Evolutionary conservation across 768 basidiomycete species (phyloP).

Genomic region (Naganishia vishniacii): DNA sequence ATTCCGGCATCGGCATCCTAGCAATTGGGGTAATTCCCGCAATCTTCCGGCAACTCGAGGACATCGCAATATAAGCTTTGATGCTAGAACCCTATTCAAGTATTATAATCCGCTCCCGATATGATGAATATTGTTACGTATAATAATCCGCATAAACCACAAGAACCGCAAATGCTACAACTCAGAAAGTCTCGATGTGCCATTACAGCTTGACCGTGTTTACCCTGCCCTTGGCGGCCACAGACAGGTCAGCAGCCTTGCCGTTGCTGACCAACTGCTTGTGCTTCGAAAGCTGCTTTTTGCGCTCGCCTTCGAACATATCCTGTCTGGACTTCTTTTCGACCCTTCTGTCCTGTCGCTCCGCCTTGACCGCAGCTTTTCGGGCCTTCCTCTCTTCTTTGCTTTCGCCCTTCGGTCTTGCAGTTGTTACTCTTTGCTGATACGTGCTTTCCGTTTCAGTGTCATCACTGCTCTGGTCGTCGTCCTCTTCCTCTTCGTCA

Average conservation of each 20-base stretch:
- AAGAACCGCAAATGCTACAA: slow-evolving; percentile 3
- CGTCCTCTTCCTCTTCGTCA: slow-evolving; percentile 47
- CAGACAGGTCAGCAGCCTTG: slow-evolving; percentile 42
- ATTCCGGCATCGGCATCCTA: slow-evolving; percentile 66
- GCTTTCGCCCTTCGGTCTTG: slow-evolving; percentile 69
- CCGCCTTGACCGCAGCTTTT: slow-evolving; percentile 52
- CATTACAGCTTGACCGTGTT: slow-evolving; percentile 23
- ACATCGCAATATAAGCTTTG: background rate
- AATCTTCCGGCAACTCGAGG: slow-evolving; percentile 8
- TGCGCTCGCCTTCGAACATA: slow-evolving; percentile 50
- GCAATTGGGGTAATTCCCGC: slow-evolving; percentile 11
- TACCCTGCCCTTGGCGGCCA: slow-evolving; percentile 19
- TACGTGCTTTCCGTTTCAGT: slow-evolving; percentile 32
- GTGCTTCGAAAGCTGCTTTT: slow-evolving; percentile 48
- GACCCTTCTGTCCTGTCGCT: slow-evolving; percentile 49
- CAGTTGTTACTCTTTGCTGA: slow-evolving; percentile 46
- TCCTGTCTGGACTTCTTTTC: slow-evolving; percentile 53
- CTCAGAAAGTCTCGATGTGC: background rate
- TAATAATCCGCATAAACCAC: background rate
- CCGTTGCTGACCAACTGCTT: slow-evolving; percentile 45
- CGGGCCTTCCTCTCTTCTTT: slow-evolving; percentile 52
- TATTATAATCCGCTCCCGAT: no score
- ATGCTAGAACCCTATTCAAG: no score
- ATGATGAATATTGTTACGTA: no score
- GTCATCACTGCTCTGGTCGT: slow-evolving; percentile 10